phyloP scores from a whole-genome alignment of 768 basidiomycete genomes.

The Russula compacta region DNA sequence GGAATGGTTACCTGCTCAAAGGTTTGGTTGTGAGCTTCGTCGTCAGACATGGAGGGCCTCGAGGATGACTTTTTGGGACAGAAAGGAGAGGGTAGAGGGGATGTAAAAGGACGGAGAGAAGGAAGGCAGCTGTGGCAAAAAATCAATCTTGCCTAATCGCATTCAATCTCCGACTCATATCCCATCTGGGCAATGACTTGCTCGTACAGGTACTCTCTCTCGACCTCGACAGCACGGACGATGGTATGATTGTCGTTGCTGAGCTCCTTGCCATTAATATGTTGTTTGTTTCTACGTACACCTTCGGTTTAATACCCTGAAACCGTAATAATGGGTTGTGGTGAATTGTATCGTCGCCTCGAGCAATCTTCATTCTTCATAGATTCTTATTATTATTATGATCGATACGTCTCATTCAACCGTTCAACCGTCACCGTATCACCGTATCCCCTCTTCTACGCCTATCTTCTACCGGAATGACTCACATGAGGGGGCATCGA shows the following conservation, averaged over 20 bases:
- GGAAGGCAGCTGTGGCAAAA: conserved; percentile 21
- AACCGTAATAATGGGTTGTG: not conserved
- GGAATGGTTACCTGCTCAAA: conserved; percentile 63
- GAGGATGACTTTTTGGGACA: conserved; percentile 18
- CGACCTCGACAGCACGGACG: not conserved
- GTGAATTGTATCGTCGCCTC: not conserved
- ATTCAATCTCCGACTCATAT: conserved; percentile 36
- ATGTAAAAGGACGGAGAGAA: conserved; percentile 24
- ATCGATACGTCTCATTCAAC: not conserved
- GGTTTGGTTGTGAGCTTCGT: conserved; percentile 77
- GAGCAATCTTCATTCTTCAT: not conserved
- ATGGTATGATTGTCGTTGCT: not conserved
- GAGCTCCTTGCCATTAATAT: not conserved
- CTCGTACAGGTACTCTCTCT: not conserved
- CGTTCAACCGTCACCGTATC: not conserved
- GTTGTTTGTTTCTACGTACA: not conserved
- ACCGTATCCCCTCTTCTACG: too few species aligned
- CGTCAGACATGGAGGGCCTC: conserved; percentile 62
- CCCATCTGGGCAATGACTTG: conserved; percentile 8
- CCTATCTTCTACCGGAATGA: not conserved
- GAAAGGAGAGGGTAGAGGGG: conserved; percentile 23
- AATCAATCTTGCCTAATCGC: conserved; percentile 26
- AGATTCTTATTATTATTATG: not conserved
- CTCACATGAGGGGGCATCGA: not conserved
- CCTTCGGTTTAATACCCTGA: not conserved